Conservation (phyloP, 2,329 filamentous ascomycete genomes). For the Aspergillus intermedius region DNA sequence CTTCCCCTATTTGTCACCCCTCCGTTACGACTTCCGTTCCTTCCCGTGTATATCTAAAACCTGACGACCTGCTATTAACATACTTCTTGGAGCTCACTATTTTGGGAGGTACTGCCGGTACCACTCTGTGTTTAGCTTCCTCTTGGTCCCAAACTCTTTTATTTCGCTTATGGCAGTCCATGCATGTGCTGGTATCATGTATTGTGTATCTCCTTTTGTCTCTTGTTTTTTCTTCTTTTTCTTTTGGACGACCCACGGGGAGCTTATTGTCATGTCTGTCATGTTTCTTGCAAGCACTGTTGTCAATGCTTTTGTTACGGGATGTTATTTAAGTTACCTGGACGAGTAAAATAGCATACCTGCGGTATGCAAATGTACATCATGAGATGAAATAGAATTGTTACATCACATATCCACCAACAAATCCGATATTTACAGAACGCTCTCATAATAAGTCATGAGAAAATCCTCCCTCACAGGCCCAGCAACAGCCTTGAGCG, state of each 20-base stretch:
- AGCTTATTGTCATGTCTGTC: not conserved
- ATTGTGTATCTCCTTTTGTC: conserved; percentile 6
- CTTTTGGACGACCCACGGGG: not conserved
- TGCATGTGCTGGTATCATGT: conserved; percentile 9
- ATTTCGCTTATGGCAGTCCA: conserved; percentile 1
- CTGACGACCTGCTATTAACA: not conserved
- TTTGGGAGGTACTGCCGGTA: not conserved
- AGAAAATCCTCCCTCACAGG: conserved; percentile 31
- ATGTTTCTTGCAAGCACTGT: not conserved
- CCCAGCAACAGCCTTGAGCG: conserved; percentile 34
- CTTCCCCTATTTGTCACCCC: not conserved
- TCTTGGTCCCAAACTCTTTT: not conserved
- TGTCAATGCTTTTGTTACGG: conserved; percentile 5
- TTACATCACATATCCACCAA: not conserved
- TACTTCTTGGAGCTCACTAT: not conserved
- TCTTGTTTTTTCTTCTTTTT: not conserved
- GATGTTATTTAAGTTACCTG: conserved; percentile 1
- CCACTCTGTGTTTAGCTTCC: not conserved
- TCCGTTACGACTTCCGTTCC: not conserved
- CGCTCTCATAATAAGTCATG: conserved; percentile 32
- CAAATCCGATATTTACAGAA: conserved; percentile 17
- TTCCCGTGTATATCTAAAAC: not conserved
- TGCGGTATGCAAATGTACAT: conserved; percentile 22
- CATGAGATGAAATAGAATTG: conserved; percentile 10
- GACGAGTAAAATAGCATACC: conserved; percentile 6